Percentiles rank a stretch among this genome's conserved stretches.
Evolutionary conservation across 2,329 filamentous ascomycete genomes (phyloP).

Genomic region (Fusarium verrucosum): DNA sequence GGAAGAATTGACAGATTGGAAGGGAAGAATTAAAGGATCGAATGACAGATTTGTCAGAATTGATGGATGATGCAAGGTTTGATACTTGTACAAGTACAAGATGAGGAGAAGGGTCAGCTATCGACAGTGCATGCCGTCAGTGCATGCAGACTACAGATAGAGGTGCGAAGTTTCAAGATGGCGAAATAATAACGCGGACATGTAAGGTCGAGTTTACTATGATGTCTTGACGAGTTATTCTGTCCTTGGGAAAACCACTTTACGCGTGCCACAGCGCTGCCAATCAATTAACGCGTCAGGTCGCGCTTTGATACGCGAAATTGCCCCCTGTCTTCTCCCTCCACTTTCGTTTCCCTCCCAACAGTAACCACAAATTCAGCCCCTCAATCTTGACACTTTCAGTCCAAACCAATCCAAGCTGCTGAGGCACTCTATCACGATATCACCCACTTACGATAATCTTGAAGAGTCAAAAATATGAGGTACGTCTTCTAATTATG

Average conservation of each 20-base stretch:
- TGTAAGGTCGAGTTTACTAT: fast-evolving
- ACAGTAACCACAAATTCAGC: conserved; percentile 29
- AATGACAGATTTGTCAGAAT: not conserved
- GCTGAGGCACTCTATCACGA: conserved; percentile 6
- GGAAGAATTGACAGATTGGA: not conserved
- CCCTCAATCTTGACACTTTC: conserved; percentile 36
- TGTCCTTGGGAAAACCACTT: conserved; percentile 44
- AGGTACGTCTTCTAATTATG: conserved; percentile 5
- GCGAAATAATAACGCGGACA: conserved; percentile 32
- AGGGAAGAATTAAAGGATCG: not conserved
- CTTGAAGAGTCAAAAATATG: conserved; percentile 18
- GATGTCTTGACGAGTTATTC: not conserved
- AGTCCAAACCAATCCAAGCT: conserved; percentile 8
- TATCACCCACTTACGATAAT: conserved; percentile 8
- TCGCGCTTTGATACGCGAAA: conserved; percentile 45
- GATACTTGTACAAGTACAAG: conserved; percentile 5
- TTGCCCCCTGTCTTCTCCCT: conserved; percentile 31
- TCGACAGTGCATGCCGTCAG: not conserved
- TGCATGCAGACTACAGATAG: conserved; percentile 1
- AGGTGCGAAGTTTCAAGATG: not conserved
- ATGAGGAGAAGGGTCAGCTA: conserved; percentile 19
- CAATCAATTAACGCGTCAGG: conserved; percentile 57
- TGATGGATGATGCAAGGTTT: conserved; percentile 19
- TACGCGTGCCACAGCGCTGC: conserved; percentile 49
- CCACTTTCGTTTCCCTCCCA: conserved; percentile 38